Conservation (phyloP, 2,329 filamentous ascomycete species). For the Drechslerella stenobrocha region DNA sequence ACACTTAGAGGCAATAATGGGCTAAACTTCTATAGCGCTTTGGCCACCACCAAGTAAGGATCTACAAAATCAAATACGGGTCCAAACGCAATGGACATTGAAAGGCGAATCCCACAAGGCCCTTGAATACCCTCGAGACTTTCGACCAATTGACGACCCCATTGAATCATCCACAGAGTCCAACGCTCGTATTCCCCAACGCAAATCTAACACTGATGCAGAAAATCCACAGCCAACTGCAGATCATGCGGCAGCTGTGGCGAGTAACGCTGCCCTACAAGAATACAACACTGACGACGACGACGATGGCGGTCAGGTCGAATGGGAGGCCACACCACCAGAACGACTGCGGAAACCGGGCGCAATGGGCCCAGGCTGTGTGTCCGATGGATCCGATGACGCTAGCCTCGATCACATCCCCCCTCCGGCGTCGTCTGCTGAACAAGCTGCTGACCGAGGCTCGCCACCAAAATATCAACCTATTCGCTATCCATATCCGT, state of each 20-base stretch:
- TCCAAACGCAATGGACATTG: slow-evolving; percentile 1
- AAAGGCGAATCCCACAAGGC: slow-evolving; percentile 10
- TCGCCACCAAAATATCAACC: neutral
- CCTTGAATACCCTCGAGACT: slow-evolving; percentile 31
- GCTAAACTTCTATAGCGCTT: slow-evolving; percentile 19
- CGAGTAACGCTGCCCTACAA: no score
- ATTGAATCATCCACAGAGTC: no score
- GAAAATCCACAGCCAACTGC: no score
- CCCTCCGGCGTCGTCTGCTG: slow-evolving; percentile 16
- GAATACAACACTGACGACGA: no score
- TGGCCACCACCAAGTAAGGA: slow-evolving; percentile 37
- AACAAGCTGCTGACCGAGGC: neutral
- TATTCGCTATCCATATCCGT: neutral
- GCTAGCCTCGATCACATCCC: neutral
- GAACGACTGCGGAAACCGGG: slow-evolving; percentile 13
- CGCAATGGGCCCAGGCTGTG: neutral
- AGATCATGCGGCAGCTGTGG: no score
- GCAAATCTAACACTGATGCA: no score
- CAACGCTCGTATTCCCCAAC: no score
- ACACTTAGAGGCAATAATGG: neutral
- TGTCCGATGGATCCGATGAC: slow-evolving; percentile 7
- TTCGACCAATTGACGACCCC: slow-evolving; percentile 20
- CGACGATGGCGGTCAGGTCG: neutral
- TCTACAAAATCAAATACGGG: slow-evolving; percentile 24
- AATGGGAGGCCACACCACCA: slow-evolving; percentile 21